Conservation (phyloP, 768 basidiomycete genomes). For the Phanerochaete sordida region DNA sequence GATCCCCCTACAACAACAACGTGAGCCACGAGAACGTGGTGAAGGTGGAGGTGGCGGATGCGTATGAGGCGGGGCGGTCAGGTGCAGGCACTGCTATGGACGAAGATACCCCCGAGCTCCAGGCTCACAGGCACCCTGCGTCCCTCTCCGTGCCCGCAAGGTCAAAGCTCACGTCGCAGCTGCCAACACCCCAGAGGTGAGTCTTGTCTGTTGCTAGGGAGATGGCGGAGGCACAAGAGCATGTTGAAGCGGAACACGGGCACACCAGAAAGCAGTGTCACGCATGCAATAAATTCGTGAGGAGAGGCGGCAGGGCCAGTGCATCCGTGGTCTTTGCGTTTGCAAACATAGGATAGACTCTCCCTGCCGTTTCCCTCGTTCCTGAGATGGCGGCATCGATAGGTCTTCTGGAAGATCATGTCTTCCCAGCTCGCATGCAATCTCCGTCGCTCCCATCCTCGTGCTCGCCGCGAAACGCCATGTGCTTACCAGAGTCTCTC, state of each 20-base stretch:
- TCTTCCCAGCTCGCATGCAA: neutral
- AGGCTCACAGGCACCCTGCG: neutral
- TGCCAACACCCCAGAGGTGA: constrained; percentile 33
- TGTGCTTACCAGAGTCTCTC: neutral
- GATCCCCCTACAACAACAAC: neutral
- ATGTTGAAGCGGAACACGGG: neutral
- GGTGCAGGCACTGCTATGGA: neutral
- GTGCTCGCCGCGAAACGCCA: neutral
- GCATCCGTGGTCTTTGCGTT: neutral
- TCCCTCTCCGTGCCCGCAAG: neutral
- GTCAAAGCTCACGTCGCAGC: constrained; percentile 18
- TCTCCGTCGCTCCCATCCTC: neutral
- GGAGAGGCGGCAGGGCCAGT: neutral
- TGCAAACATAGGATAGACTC: neutral
- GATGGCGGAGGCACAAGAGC: neutral
- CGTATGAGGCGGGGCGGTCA: neutral
- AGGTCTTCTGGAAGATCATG: neutral
- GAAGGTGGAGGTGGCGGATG: neutral
- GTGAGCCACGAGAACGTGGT: neutral
- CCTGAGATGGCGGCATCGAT: neutral
- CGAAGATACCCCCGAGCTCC: constrained; percentile 1
- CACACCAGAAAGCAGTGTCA: neutral
- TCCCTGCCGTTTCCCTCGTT: neutral
- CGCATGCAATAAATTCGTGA: neutral
- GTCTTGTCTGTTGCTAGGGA: constrained; percentile 5